Base-by-base conservation (phyloP, 176 grass and related monocot genomes). In the Ensete glaucum region DNA sequence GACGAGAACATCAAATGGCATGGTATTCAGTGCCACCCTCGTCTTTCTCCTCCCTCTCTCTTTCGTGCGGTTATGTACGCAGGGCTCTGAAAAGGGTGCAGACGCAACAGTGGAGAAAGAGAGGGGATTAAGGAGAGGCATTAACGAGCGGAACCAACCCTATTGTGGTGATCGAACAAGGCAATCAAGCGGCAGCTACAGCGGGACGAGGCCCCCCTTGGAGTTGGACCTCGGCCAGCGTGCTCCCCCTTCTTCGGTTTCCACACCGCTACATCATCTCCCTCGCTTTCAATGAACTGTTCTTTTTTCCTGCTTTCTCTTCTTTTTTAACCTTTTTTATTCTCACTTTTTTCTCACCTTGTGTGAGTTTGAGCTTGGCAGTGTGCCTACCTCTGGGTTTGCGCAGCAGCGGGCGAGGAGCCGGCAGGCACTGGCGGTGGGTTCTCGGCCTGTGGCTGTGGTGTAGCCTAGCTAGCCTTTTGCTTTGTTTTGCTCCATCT, bases 1-100 rank as follows among this genome's bases (percentile, higher is more conserved):
- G 69, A 79, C 67, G 26, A 69, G 67, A 69, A 70, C 53, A 79
- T 25, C 67, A 50, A 43, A 59, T 53, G 62, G 8, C 54, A 79
- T 79, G 65, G 77, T 79, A 58, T 79, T 79, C 77, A 79, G 77
- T 79, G 77, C 77, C 77, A 70, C 77, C 19, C 51, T 34, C 10
- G 50, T 13, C 52, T 23, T 29, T 73, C 19, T 12, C 70, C 9
- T 2, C 50, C 17, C 72, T 74, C 72, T 73, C 72, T 74, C 72
- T 57, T 27, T 56, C 72, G 10, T 58, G 52, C 23, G 58, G 13
- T 64, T 34, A 52, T 57, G 50, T 54, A 19, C 24, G 7, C 54
- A 54, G 20, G 51, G 15, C 52, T 71, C 65, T 70, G 77, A 52
- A 50, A 69, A 54, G 50, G 50, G 50, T 50, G 65, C 66, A 71